Evolutionary conservation across 2,329 filamentous ascomycete genomes (phyloP).

Genomic region (Fusarium sp.): DNA sequence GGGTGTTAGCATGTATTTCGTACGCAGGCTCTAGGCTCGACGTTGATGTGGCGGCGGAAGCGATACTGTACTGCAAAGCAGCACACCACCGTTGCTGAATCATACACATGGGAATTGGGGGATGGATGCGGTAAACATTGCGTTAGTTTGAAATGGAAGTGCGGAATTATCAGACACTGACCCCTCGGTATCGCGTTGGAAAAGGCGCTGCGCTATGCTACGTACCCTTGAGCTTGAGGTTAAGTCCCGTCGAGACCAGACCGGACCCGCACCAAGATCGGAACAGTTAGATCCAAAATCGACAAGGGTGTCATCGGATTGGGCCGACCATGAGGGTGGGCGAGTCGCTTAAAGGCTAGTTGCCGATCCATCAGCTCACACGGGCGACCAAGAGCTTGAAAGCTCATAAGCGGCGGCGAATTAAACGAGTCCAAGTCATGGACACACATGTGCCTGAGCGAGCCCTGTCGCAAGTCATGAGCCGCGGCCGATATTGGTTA

Average conservation of each 20-base stretch:
- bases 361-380: slow-evolving; percentile 48
- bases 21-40: background rate
- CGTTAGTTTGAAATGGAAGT: slow-evolving; percentile 19
- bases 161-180: slow-evolving; percentile 29
- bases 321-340: slow-evolving; percentile 46
- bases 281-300: slow-evolving; percentile 46
- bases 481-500: slow-evolving; percentile 7
- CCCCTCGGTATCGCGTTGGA: slow-evolving; percentile 5
- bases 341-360: slow-evolving; percentile 46
- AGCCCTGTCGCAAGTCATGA: slow-evolving; percentile 28
- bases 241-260: slow-evolving; percentile 18
- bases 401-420: slow-evolving; percentile 32
- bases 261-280: slow-evolving; percentile 48
- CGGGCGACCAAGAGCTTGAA: slow-evolving; percentile 34
- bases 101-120: slow-evolving; percentile 11
- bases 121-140: slow-evolving; percentile 28
- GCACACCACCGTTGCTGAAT: slow-evolving; percentile 8
- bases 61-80: background rate
- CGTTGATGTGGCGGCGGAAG: background rate
- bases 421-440: slow-evolving; percentile 20
- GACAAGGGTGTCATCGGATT: slow-evolving; percentile 48
- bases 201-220: background rate
- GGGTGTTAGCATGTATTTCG: background rate
- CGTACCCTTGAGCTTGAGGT: slow-evolving; percentile 18
- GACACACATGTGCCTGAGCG: slow-evolving; percentile 23